Conservation (phyloP, 805 yeast species). For the Candida sakaeoensis region DNA sequence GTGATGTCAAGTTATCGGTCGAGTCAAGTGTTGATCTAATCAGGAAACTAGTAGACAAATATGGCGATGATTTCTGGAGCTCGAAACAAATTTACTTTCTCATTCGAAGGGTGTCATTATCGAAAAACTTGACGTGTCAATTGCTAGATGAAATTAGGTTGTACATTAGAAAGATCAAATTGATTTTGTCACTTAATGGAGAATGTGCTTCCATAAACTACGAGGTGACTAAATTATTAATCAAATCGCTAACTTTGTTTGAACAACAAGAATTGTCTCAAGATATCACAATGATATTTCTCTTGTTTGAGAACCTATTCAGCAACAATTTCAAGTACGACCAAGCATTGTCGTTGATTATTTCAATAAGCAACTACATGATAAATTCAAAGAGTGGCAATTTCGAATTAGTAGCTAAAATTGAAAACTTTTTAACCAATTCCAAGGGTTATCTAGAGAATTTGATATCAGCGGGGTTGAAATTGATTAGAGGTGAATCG, state of each 20-base stretch:
- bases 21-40: conserved; percentile 25
- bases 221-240: conserved; percentile 19
- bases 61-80: conserved; percentile 30
- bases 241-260: conserved; percentile 19
- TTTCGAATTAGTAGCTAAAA: background rate
- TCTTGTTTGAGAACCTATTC: conserved; percentile 1
- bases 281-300: conserved; percentile 4
- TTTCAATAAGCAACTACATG: conserved; percentile 1
- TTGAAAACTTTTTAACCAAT: conserved; percentile 4
- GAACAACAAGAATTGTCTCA: background rate
- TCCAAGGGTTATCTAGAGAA: background rate
- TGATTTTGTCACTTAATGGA: conserved; percentile 21
- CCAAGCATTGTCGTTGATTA: background rate
- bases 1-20: conserved; percentile 19
- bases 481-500: conserved; percentile 1
- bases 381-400: background rate
- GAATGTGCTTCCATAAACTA: background rate
- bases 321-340: background rate
- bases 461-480: background rate
- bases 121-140: conserved; percentile 16
- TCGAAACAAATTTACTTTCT: conserved; percentile 33
- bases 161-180: conserved; percentile 34
- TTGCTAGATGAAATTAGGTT: conserved; percentile 19
- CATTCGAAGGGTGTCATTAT: conserved; percentile 25
- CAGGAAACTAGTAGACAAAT: conserved; percentile 20